Conservation (phyloP, 2,329 filamentous ascomycete species). For the Venturiaceae sp. region DNA sequence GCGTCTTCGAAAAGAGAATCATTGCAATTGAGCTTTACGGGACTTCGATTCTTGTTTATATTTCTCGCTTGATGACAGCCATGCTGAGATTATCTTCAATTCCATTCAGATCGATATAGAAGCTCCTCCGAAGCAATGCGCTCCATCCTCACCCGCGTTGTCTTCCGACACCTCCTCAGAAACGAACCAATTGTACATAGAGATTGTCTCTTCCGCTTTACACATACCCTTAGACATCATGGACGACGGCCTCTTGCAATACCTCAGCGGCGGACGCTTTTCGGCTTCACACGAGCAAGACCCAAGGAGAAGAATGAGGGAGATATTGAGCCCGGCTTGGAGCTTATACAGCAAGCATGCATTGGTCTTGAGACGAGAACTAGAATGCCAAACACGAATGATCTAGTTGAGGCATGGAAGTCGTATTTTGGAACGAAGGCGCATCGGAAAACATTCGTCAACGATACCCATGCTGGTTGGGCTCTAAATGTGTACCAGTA, state of each 20-base stretch:
- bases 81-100: not conserved
- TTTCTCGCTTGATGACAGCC: not conserved
- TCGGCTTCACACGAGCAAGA: conserved; percentile 50
- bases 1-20: too few species aligned
- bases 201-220: conserved; percentile 29
- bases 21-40: not conserved
- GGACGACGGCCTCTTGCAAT: conserved; percentile 17
- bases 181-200: conserved; percentile 37
- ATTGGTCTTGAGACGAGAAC: not conserved
- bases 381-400: not conserved
- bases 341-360: conserved; percentile 1
- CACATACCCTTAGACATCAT: conserved; percentile 20
- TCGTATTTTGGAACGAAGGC: conserved; percentile 48
- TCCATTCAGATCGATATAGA: not conserved
- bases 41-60: not conserved
- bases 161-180: conserved; percentile 48
- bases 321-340: conserved; percentile 53
- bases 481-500: conserved; percentile 52
- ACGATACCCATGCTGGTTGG: conserved; percentile 58
- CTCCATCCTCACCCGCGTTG: conserved; percentile 50
- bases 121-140: conserved; percentile 16
- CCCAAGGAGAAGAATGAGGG: conserved; percentile 39
- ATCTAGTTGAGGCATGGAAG: not conserved
- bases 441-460: conserved; percentile 40
- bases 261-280: conserved; percentile 46